Evolutionary conservation across 208 protist genomes (phyloP).

Genomic region (Leishmania lainsoni): DNA sequence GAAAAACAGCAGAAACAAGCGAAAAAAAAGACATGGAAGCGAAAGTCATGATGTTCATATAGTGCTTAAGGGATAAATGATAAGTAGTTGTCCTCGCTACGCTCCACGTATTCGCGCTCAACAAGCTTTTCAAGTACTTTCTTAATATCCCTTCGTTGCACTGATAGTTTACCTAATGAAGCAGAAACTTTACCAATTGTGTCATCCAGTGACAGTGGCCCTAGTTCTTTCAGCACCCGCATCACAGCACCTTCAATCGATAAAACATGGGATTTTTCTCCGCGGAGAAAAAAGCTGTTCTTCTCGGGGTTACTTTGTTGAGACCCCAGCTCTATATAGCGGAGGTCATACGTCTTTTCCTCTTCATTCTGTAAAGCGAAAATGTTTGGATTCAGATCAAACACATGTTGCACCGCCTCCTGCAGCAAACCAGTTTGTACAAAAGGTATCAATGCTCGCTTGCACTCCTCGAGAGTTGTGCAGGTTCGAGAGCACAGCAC

Average conservation of each 20-base stretch:
- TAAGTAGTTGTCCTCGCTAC: conserved; percentile 15
- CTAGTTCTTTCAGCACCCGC: conserved; percentile 21
- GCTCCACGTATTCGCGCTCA: conserved; percentile 30
- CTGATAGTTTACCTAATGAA: conserved; percentile 8
- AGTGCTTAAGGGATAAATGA: conserved; percentile 23
- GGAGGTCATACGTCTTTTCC: conserved; percentile 20
- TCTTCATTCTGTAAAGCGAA: neutral
- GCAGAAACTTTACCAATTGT: conserved; percentile 12
- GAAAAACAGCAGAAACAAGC: neutral
- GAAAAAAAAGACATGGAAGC: neutral
- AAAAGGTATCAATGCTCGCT: conserved; percentile 27
- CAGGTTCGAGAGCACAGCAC: conserved; percentile 16
- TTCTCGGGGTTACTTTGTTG: conserved; percentile 31
- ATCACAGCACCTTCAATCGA: conserved; percentile 22
- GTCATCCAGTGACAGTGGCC: conserved; percentile 17
- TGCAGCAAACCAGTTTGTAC: conserved; percentile 18
- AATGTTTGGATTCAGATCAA: neutral
- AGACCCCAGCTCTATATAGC: conserved; percentile 19
- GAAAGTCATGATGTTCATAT: neutral
- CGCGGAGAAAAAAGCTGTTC: conserved; percentile 16
- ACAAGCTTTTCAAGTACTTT: conserved; percentile 34
- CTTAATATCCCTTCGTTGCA: conserved; percentile 28
- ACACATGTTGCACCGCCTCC: conserved; percentile 18
- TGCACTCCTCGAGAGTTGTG: conserved; percentile 15
- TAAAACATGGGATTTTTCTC: conserved; percentile 25